These are phyloP conservation scores for Ambrosia trifida DNA, from an alignment of 129 eudicot genomes.

Conservation along the genomic window DNA sequence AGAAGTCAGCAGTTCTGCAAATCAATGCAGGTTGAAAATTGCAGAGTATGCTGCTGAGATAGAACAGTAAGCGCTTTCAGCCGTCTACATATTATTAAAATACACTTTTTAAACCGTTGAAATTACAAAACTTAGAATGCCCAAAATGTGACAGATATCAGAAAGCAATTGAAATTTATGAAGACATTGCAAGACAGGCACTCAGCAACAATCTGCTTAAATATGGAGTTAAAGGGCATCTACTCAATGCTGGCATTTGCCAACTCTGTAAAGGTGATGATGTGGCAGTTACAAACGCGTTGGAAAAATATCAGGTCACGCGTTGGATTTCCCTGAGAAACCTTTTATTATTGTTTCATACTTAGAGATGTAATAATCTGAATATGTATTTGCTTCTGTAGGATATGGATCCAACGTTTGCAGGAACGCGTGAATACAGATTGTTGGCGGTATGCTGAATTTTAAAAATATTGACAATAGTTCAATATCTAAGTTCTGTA, in stretches of 20 bases:
- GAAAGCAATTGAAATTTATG: constrained; percentile 43
- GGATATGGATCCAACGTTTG: constrained; percentile 51
- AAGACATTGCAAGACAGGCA: constrained; percentile 45
- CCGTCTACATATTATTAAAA: not conserved
- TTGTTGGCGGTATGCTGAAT: constrained; percentile 38
- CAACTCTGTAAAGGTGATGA: constrained; percentile 54
- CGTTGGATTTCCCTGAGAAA: not conserved
- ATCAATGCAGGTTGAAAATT: constrained; percentile 60
- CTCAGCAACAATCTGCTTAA: constrained; percentile 41
- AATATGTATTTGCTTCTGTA: constrained; percentile 31
- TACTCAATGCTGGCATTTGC: constrained; percentile 55
- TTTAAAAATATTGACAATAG: not conserved
- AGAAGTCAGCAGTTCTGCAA: constrained; percentile 56
- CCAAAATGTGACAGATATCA: constrained; percentile 30
- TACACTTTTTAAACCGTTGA: not conserved
- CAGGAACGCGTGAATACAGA: constrained; percentile 49
- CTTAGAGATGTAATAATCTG: not conserved
- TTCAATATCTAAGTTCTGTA: not conserved
- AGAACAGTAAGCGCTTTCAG: constrained; percentile 27
- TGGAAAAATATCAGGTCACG: constrained; percentile 51
- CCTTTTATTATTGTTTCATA: not conserved
- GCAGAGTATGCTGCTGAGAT: constrained; percentile 53
- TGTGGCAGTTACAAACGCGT: constrained; percentile 49
- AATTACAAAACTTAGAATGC: not conserved
- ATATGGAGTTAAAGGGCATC: constrained; percentile 46